Conservation (phyloP, 78 protist species). For the Mantamonas sphyraenae region DNA sequence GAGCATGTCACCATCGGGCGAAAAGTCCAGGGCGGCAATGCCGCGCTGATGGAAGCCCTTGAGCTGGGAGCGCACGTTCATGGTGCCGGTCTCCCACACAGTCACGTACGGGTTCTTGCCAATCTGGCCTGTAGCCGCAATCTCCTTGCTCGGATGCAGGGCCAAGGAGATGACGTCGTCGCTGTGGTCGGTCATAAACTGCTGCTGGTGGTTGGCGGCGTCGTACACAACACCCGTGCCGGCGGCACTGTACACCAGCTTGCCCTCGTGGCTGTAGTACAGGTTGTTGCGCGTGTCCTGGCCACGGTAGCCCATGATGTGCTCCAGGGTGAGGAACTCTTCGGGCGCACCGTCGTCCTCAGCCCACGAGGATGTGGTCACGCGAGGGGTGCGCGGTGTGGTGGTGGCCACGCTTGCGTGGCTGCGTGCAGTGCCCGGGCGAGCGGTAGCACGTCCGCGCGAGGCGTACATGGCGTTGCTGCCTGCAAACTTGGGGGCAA, state of each 20-base stretch:
- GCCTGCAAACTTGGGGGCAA: too few species aligned
- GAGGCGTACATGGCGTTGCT: too few species aligned
- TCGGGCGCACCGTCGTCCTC: background rate
- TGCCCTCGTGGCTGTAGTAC: background rate
- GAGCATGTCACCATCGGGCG: slow-evolving; percentile 23
- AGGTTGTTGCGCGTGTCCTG: slow-evolving; percentile 13
- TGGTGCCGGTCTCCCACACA: slow-evolving; percentile 25
- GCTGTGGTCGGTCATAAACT: slow-evolving; percentile 4
- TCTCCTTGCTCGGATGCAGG: background rate
- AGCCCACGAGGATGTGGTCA: background rate
- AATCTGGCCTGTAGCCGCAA: slow-evolving; percentile 41
- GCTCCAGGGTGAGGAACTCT: slow-evolving; percentile 5
- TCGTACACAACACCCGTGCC: background rate
- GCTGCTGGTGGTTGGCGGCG: background rate
- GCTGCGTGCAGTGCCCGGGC: too few species aligned
- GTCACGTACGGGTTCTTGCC: slow-evolving; percentile 11
- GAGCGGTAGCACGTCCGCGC: too few species aligned
- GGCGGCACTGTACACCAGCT: slow-evolving; percentile 4
- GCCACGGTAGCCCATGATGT: slow-evolving; percentile 38
- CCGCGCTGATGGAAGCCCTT: slow-evolving; percentile 21
- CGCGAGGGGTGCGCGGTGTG: background rate
- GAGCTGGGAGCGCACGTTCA: background rate
- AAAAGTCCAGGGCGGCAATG: slow-evolving; percentile 13
- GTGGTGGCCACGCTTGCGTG: too few species aligned
- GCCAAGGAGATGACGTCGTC: slow-evolving; percentile 16